Evolutionary conservation across 306 rosid genomes (phyloP), one percentile per base, ranked within the genome.

Genomic region (Cyclanthera cordifolia): DNA sequence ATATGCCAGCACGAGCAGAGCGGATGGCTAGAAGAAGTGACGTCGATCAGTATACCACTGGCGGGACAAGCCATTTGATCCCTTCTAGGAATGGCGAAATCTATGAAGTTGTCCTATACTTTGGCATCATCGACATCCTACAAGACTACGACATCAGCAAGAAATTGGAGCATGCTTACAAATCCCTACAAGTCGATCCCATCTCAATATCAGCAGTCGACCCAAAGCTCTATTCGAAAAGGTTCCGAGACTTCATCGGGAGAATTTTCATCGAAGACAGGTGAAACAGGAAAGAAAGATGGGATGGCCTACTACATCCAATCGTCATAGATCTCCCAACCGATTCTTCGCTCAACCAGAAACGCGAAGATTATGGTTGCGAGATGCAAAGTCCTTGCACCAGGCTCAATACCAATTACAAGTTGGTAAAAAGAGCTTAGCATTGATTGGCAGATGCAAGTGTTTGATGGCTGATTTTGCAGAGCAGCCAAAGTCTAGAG

Each of bases 121-220:
- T 86, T 73, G 99, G 99, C 65, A 83, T 93, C 37, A 93, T 93
- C 8, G 99, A 93, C 87, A 93, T 90, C 23, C 73, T 93, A 79
- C 99, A 93, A 82, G 99, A 81, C 77, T 93, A 90, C 20, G 97
- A 93, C 70, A 93, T 93, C 78, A 88, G 86, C 90, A 93, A 93
- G 87, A 93, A 90, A 79, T 65, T 93, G 57, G 99, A 93, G 79
- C 99, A 88, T 67, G 99, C 96, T 5, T 93, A 90, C 83, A 93
- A 93, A 70, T 93, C 99, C 24, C 78, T 78, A 48, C 99, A 93
- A 76, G 97, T 78, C 5, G 89, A 90, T 72, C 85, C 99, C 25
- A 69, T 80, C 25, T 88, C 95, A 41, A 93, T 93, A 73, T 93
- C 99, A 50, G 99, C 99, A 1, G 99, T 93, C 49, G 96, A 93